A percentile compares a stretch with the other conserved stretches of the same genome.
Conservation (phyloP, 1,284 basidiomycete genomes). For the Sphaerobolus stellatus region DNA sequence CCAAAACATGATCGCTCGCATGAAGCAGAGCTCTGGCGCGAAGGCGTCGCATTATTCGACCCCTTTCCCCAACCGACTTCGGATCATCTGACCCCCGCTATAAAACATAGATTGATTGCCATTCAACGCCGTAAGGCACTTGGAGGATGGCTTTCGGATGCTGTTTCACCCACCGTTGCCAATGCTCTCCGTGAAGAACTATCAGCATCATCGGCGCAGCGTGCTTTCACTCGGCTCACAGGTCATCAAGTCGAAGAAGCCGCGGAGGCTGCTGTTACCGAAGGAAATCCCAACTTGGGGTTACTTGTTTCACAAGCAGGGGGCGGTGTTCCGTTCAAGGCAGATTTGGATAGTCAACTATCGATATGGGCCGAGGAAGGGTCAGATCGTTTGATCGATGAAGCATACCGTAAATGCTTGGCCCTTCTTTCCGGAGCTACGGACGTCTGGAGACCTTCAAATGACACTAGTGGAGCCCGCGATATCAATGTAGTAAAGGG, state of each 20-base stretch:
- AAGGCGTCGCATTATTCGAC: slow-evolving; percentile 93
- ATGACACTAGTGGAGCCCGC: slow-evolving; percentile 54
- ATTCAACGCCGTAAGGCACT: slow-evolving; percentile 81
- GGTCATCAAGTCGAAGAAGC: slow-evolving; percentile 89
- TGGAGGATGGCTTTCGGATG: slow-evolving; percentile 82
- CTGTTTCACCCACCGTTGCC: slow-evolving; percentile 75
- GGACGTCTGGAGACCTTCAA: slow-evolving; percentile 58
- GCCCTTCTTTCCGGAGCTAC: slow-evolving; percentile 83
- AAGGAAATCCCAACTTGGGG: slow-evolving; percentile 82
- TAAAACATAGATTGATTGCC: slow-evolving; percentile 56
- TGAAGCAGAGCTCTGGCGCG: slow-evolving; percentile 81
- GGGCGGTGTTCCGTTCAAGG: slow-evolving; percentile 75
- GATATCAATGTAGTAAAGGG: slow-evolving; percentile 76
- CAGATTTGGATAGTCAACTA: slow-evolving; percentile 78
- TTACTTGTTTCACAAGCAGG: slow-evolving; percentile 90
- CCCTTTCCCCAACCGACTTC: slow-evolving; percentile 62
- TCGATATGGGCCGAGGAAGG: slow-evolving; percentile 82
- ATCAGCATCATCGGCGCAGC: slow-evolving; percentile 45
- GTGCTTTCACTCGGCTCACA: slow-evolving; percentile 77
- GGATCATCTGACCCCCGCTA: slow-evolving; percentile 45
- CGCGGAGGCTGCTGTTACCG: slow-evolving; percentile 72
- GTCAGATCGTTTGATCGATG: slow-evolving; percentile 69
- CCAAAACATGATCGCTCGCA: slow-evolving; percentile 71
- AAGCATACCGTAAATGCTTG: slow-evolving; percentile 78
- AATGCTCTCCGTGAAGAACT: slow-evolving; percentile 61